phyloP scores from a whole-genome alignment of 441 rosid genomes.

The Croton setiger region DNA sequence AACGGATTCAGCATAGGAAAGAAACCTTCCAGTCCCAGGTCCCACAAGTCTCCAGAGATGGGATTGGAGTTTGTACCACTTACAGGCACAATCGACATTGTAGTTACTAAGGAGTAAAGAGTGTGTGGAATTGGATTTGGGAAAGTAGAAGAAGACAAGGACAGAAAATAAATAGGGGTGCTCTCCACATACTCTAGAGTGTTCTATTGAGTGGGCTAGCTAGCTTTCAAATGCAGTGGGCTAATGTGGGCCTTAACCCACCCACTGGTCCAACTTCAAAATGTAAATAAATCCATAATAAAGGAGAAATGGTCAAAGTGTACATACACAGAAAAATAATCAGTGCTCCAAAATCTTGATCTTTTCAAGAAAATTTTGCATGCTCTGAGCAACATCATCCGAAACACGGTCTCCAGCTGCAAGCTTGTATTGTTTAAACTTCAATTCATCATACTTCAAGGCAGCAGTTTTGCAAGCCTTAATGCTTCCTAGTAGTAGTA shows the following conservation, averaged over 20 bases:
- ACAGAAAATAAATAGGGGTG: no score
- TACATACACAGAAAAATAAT: background rate
- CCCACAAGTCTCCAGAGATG: slow-evolving; percentile 26
- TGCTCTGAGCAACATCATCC: slow-evolving; percentile 42
- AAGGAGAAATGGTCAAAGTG: no score
- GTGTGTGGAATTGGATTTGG: no score
- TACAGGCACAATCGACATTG: slow-evolving; percentile 49
- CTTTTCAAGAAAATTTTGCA: slow-evolving; percentile 64
- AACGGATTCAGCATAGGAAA: slow-evolving; percentile 27
- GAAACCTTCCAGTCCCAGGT: slow-evolving; percentile 10
- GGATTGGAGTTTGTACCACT: slow-evolving; percentile 12
- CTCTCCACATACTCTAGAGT: no score
- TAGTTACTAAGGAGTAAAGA: background rate
- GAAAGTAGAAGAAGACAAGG: no score
- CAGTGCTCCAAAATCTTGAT: slow-evolving; percentile 60
- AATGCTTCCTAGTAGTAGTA: slow-evolving; percentile 39
- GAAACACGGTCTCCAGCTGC: slow-evolving; percentile 37
- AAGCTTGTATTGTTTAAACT: slow-evolving; percentile 63
- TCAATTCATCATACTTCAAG: slow-evolving; percentile 63
- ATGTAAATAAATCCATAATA: no score
- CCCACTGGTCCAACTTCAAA: no score
- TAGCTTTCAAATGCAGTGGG: no score
- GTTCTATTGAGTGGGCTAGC: no score
- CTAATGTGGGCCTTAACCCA: no score
- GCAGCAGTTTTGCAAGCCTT: slow-evolving; percentile 64